A percentile compares a stretch with the other conserved stretches of the same genome.
Conservation (phyloP, 805 yeast species). For the Schwanniomyces polymorphus region DNA sequence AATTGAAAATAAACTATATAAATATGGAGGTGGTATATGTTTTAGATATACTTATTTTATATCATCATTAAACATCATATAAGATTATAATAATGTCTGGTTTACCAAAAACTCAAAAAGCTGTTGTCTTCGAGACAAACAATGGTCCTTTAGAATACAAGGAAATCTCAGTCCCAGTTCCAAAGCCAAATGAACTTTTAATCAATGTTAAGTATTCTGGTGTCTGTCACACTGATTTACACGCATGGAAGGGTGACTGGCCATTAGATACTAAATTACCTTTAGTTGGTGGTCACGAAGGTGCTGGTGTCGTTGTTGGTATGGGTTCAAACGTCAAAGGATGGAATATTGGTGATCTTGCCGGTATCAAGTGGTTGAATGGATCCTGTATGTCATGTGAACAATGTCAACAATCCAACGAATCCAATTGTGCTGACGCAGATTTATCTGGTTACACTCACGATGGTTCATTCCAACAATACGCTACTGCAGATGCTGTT, state of each 20-base stretch:
- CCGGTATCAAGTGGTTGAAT: slow-evolving; percentile 48
- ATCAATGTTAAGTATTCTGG: slow-evolving; percentile 47
- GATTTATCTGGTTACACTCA: slow-evolving; percentile 75
- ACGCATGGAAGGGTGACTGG: slow-evolving; percentile 51
- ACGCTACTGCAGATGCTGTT: slow-evolving; percentile 64
- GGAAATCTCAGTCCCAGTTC: slow-evolving; percentile 43
- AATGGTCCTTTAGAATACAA: slow-evolving; percentile 43
- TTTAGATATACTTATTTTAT: not conserved
- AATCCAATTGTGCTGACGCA: slow-evolving; percentile 62
- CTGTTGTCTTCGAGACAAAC: slow-evolving; percentile 41
- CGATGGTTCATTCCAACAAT: slow-evolving; percentile 69
- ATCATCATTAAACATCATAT: not conserved
- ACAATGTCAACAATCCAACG: slow-evolving; percentile 40
- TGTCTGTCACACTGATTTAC: slow-evolving; percentile 48
- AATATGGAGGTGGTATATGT: not conserved
- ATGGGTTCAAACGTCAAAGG: slow-evolving; percentile 41
- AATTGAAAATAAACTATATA: not conserved
- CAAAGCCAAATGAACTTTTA: slow-evolving; percentile 41
- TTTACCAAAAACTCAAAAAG: slow-evolving; percentile 43
- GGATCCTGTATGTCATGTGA: slow-evolving; percentile 46
- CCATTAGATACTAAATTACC: slow-evolving; percentile 46
- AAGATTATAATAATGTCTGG: slow-evolving; percentile 16
- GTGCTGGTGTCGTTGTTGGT: slow-evolving; percentile 48
- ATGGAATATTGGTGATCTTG: slow-evolving; percentile 44
- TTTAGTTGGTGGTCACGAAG: slow-evolving; percentile 49